Evolutionary conservation across 2,329 filamentous ascomycete species (phyloP), one percentile per base, ranked within the genome.

Genomic region (Pezicula neosporulosa): DNA sequence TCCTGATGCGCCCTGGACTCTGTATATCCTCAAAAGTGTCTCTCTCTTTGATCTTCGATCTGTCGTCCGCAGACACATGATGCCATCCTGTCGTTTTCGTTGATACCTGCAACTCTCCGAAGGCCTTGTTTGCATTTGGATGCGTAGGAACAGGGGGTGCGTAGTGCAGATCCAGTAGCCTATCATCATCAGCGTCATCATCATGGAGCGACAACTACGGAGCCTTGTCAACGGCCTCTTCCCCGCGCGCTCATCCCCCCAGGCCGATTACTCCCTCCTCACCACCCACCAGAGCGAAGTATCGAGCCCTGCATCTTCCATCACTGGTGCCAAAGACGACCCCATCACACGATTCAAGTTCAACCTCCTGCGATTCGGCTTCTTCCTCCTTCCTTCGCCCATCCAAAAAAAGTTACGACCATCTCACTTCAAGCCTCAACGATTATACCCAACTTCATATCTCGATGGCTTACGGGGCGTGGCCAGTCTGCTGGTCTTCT

Each of bases 401-500:
- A 48, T 62, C n/a, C 60, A 62, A 47, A 48, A 48, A 48, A 54
- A 56, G 27, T 49, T 62, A 19, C 56, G 60, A 38, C 59, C 59
- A 6, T 48, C 37, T 44, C 48, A 28, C 12, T 45, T 39, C 48
- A 50, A 47, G 21, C 43, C 41, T 4, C 41, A 44, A 18, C 45
- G 45, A 19, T 24, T 47, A 13, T 70, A 54, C 54, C 64, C 68
- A 36, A 74, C 72, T 0, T 70, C 72, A 3, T 75, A 73, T 54
- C 68, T 75, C 45, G 72, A 75, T 57, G 72, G 73, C 37, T 63
- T 76, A 39, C 72, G 73, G 19, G 73, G 73, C 37, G 59, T 76
- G 36, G 73, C 73, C 15, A 68, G 71, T 16, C 56, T 75, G 41
- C 52, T 75, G 35, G 72, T 76, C 55, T 75, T 71, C 57, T 56